A percentile compares a stretch with the other conserved stretches of the same genome.
phyloP scores from a whole-genome alignment of 345 rosid genomes.

The Mallotus nudiflorus region DNA sequence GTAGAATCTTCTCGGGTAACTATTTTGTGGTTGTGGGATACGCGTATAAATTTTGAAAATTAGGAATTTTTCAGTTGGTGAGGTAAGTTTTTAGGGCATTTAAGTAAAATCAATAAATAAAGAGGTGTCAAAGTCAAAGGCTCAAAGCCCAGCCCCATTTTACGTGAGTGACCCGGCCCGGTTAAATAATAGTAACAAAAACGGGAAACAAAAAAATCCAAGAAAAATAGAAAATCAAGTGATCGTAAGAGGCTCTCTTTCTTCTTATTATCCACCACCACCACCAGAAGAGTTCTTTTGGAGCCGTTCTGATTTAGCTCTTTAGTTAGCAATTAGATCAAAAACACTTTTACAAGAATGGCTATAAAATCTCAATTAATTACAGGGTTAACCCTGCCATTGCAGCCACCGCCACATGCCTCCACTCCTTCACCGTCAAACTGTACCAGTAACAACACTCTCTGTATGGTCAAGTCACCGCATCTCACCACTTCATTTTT shows the following conservation, averaged over 20 bases:
- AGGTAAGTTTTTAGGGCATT: no score
- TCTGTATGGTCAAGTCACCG: constrained; percentile 34
- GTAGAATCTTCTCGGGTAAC: no score
- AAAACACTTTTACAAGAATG: constrained; percentile 1
- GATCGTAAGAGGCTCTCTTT: background rate
- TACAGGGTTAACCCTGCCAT: constrained; percentile 39
- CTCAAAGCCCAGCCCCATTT: background rate
- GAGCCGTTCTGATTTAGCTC: no score
- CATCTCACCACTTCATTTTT: constrained; percentile 40
- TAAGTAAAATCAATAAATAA: no score
- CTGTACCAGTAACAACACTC: constrained; percentile 16
- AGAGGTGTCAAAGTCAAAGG: no score
- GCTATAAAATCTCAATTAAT: constrained; percentile 41
- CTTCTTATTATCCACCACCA: no score
- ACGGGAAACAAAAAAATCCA: background rate
- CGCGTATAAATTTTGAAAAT: no score
- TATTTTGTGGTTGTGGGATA: no score
- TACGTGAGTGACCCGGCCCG: background rate
- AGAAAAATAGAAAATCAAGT: background rate
- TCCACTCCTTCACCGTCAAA: constrained; percentile 34
- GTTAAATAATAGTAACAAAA: background rate
- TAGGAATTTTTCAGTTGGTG: no score
- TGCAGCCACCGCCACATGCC: constrained; percentile 35
- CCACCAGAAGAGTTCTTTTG: constrained; percentile 5
- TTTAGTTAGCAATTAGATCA: background rate